Percentiles rank a stretch among this genome's conserved stretches.
Conservation (phyloP, 2,329 filamentous ascomycete genomes). For the Metarhizium album region DNA sequence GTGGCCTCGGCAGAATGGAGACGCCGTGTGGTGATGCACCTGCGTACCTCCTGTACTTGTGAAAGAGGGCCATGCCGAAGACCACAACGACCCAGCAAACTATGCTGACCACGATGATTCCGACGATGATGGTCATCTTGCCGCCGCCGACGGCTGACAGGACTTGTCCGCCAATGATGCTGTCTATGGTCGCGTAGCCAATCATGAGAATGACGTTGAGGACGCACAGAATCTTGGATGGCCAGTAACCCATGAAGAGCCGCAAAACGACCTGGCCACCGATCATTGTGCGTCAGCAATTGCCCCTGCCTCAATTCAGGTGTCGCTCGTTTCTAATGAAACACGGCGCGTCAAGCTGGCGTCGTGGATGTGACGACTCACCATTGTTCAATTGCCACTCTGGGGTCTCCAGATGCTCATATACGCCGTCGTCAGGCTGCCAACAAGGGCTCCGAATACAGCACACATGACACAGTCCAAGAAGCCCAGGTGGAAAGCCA, state of each 20-base stretch:
- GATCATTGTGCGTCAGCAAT: neutral
- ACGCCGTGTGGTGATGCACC: too few species aligned
- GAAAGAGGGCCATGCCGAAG: slow-evolving; percentile 44
- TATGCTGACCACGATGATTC: slow-evolving; percentile 65
- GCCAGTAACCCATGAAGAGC: slow-evolving; percentile 63
- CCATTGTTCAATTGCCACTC: slow-evolving; percentile 71
- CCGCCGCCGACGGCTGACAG: slow-evolving; percentile 58
- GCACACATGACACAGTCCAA: slow-evolving; percentile 61
- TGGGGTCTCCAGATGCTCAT: slow-evolving; percentile 67
- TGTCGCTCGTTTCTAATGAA: neutral
- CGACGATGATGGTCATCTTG: slow-evolving; percentile 59
- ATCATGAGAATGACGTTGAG: slow-evolving; percentile 50
- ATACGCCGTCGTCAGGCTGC: slow-evolving; percentile 61
- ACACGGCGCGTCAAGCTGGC: neutral
- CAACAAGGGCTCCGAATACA: slow-evolving; percentile 65
- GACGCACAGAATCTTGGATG: slow-evolving; percentile 20
- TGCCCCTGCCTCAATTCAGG: neutral
- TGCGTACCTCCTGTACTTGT: slow-evolving; percentile 52
- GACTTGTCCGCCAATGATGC: slow-evolving; percentile 69
- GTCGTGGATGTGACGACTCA: slow-evolving; percentile 8
- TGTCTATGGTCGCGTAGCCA: slow-evolving; percentile 69
- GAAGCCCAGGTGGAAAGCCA: slow-evolving; percentile 60
- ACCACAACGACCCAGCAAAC: slow-evolving; percentile 63
- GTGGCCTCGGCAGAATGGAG: neutral
- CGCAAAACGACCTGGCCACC: slow-evolving; percentile 47